Conservation (phyloP, 2,329 filamentous ascomycete genomes). For the Cercospora zeina region DNA sequence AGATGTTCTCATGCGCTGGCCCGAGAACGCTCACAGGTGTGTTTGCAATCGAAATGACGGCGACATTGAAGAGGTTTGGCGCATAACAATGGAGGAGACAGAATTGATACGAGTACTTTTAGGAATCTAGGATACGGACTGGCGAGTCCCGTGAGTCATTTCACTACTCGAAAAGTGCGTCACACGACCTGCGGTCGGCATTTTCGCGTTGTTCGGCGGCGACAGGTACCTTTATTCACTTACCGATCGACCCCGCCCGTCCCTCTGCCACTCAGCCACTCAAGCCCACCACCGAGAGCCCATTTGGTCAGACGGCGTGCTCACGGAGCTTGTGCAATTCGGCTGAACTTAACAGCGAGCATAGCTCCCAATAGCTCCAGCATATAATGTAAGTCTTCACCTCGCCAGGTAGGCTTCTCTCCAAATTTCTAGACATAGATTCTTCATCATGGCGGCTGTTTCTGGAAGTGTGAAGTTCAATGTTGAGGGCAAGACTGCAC, state of each 20-base stretch:
- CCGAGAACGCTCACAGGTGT: too few relatives aligned
- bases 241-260: constrained; percentile 5
- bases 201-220: too few relatives aligned
- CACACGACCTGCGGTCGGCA: too few relatives aligned
- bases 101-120: too few relatives aligned
- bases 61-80: too few relatives aligned
- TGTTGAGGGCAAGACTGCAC: constrained; percentile 50
- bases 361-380: not conserved
- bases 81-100: too few relatives aligned
- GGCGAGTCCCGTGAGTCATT: too few relatives aligned
- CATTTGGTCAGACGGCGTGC: not conserved
- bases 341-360: not conserved
- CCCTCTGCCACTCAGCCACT: not conserved
- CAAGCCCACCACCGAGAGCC: not conserved
- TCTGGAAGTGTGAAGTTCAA: constrained; percentile 38
- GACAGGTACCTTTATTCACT: not conserved
- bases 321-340: constrained; percentile 1
- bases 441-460: constrained; percentile 27
- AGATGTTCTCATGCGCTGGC: too few relatives aligned
- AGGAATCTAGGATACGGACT: too few relatives aligned
- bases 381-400: not conserved
- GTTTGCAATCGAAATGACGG: too few relatives aligned
- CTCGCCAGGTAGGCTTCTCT: not conserved
- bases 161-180: too few relatives aligned
- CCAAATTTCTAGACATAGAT: not conserved